Conservation (phyloP, 352 stramenopile species). For the Globisporangium yorkense region DNA sequence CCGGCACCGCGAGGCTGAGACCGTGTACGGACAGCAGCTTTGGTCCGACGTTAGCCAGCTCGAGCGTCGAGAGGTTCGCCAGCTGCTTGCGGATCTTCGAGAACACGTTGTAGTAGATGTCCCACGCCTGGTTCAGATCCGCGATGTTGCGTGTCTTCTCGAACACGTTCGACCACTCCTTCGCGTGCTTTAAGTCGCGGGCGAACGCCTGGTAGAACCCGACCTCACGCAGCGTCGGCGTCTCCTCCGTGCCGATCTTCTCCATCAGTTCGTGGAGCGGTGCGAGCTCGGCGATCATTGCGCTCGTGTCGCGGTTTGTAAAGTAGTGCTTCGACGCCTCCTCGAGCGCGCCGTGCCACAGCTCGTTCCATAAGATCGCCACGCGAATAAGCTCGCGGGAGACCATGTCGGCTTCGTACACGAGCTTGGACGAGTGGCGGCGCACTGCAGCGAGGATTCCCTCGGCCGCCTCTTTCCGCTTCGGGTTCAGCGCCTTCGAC, state of each 20-base stretch:
- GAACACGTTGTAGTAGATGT: conserved; percentile 99
- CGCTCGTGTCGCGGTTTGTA: conserved; percentile 94
- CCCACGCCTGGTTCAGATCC: conserved; percentile 92
- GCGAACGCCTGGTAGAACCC: conserved; percentile 90
- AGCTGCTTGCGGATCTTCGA: conserved; percentile 90
- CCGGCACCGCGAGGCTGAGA: conserved; percentile 96
- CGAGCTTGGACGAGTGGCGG: conserved; percentile 92
- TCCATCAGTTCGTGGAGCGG: conserved; percentile 93
- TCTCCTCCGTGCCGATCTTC: conserved; percentile 64
- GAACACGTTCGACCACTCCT: conserved; percentile 81
- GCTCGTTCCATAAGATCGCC: conserved; percentile 99
- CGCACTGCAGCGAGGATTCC: conserved; percentile 94
- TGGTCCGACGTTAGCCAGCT: conserved; percentile 97
- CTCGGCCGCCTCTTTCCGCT: conserved; percentile 89
- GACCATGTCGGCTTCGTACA: conserved; percentile 96
- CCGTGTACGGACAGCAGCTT: conserved; percentile 92
- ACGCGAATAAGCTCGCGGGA: conserved; percentile 98
- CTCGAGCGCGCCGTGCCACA: conserved; percentile 98
- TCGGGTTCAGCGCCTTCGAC: conserved; percentile 92
- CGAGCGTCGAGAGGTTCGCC: conserved; percentile 93
- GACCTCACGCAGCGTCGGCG: conserved; percentile 77
- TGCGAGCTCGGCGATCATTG: conserved; percentile 95
- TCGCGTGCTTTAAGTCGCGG: conserved; percentile 85
- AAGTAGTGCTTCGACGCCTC: conserved; percentile 98
- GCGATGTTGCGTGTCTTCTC: conserved; percentile 73